phyloP scores from a whole-genome alignment of 257 asterid species.

The Solanum sejunctum region DNA sequence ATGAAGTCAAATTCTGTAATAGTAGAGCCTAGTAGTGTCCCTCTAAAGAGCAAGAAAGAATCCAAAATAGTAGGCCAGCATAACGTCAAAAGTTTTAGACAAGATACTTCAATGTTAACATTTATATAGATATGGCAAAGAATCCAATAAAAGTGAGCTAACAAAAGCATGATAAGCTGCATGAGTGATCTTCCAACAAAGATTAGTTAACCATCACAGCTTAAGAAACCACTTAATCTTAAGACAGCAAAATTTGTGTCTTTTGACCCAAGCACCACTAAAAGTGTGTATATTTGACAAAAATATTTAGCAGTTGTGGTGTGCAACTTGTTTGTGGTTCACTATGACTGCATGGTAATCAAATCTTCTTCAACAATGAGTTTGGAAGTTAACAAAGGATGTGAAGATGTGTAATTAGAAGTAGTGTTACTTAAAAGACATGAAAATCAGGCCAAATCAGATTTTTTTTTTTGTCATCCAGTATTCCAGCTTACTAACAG shows the following conservation, averaged over 20 bases:
- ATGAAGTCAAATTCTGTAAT: background rate
- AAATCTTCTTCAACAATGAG: background rate
- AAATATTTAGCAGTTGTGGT: background rate
- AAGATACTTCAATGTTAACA: background rate
- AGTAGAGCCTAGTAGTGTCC: background rate
- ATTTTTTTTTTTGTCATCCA: background rate
- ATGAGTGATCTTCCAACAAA: background rate
- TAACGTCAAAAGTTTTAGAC: background rate
- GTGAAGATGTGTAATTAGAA: background rate
- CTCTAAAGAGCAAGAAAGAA: background rate
- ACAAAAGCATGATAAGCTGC: background rate
- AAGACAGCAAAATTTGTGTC: background rate
- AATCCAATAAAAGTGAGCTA: background rate
- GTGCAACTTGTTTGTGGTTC: background rate
- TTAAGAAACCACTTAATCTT: background rate
- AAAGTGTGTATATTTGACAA: background rate
- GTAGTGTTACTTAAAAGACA: background rate
- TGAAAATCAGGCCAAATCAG: background rate
- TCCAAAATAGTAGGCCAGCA: background rate
- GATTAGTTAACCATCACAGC: background rate
- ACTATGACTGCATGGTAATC: background rate
- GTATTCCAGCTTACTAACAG: background rate
- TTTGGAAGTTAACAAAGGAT: background rate
- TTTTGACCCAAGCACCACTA: background rate
- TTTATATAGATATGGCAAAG: background rate